A percentile compares a stretch with the other conserved stretches of the same genome.
These are phyloP conservation scores for Debaryomyces nepalensis DNA, from an alignment of 1,139 yeast genomes.

Conservation along the genomic window DNA sequence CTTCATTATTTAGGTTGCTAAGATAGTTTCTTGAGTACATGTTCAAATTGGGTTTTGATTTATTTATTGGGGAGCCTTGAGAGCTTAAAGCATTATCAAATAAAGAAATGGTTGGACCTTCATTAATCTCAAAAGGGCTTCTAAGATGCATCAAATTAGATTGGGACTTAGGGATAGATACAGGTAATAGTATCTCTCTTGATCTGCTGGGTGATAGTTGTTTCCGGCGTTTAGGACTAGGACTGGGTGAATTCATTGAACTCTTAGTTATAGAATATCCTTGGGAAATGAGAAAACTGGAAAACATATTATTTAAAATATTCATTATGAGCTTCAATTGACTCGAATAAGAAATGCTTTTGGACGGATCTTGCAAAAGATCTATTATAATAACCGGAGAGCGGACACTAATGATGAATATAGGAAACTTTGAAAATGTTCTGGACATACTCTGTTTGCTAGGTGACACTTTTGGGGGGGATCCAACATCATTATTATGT, in stretches of 20 bases:
- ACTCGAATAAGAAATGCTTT: slow-evolving; percentile 30
- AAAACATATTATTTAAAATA: slow-evolving; percentile 33
- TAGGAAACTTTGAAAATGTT: slow-evolving; percentile 28
- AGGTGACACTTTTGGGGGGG: slow-evolving; percentile 1
- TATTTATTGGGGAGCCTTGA: too few species aligned
- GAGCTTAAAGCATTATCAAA: too few species aligned
- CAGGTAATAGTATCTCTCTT: too few species aligned
- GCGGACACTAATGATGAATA: slow-evolving; percentile 39
- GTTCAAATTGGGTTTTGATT: too few species aligned
- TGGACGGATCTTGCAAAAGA: slow-evolving; percentile 47
- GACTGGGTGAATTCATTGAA: slow-evolving; percentile 14
- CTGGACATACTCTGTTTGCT: not conserved
- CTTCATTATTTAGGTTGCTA: not conserved
- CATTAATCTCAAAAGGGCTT: too few species aligned
- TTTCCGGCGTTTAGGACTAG: slow-evolving; percentile 10
- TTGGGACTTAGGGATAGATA: too few species aligned
- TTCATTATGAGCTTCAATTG: slow-evolving; percentile 30
- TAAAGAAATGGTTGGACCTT: too few species aligned
- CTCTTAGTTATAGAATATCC: slow-evolving; percentile 19
- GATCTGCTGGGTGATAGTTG: too few species aligned
- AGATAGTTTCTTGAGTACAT: not conserved
- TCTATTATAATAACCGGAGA: slow-evolving; percentile 39
- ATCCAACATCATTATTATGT: not conserved
- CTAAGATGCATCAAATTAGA: too few species aligned
- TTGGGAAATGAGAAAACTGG: slow-evolving; percentile 30